phyloP scores from a whole-genome alignment of 331 rosid species.

The Malus hybrid region DNA sequence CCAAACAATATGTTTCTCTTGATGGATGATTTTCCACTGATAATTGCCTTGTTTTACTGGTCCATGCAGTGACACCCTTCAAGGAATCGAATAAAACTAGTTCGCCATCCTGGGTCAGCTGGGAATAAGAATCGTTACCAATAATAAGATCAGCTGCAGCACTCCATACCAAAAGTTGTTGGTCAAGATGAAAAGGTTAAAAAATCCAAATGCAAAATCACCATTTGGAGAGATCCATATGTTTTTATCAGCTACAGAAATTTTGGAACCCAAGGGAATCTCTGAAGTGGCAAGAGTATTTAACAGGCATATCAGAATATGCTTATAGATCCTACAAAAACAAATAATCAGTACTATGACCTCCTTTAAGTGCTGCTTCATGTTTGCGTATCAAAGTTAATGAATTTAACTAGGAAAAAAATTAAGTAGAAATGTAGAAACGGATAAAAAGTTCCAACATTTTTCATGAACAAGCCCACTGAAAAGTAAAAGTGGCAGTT shows the following conservation, averaged over 20 bases:
- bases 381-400: too few relatives aligned
- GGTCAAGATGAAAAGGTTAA: slow-evolving; percentile 39
- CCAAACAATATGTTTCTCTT: too few relatives aligned
- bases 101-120: too few relatives aligned
- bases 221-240: slow-evolving; percentile 68
- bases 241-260: slow-evolving; percentile 41
- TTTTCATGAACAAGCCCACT: slow-evolving; percentile 12
- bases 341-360: not conserved
- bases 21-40: too few relatives aligned
- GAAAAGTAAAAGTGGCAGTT: slow-evolving; percentile 12
- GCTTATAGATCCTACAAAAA: slow-evolving; percentile 10
- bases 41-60: too few relatives aligned
- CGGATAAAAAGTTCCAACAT: not conserved
- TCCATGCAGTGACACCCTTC: too few relatives aligned
- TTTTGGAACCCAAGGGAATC: slow-evolving; percentile 62
- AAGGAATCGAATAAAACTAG: too few relatives aligned
- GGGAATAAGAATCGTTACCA: slow-evolving; percentile 49
- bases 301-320: slow-evolving; percentile 44
- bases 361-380: not conserved
- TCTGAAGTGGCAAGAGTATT: slow-evolving; percentile 34
- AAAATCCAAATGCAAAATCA: slow-evolving; percentile 71
- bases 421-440: not conserved
- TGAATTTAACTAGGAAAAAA: not conserved
- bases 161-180: slow-evolving; percentile 63
- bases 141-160: slow-evolving; percentile 52